Conservation (phyloP, 208 protist genomes). For the Crithidia mellificae region DNA sequence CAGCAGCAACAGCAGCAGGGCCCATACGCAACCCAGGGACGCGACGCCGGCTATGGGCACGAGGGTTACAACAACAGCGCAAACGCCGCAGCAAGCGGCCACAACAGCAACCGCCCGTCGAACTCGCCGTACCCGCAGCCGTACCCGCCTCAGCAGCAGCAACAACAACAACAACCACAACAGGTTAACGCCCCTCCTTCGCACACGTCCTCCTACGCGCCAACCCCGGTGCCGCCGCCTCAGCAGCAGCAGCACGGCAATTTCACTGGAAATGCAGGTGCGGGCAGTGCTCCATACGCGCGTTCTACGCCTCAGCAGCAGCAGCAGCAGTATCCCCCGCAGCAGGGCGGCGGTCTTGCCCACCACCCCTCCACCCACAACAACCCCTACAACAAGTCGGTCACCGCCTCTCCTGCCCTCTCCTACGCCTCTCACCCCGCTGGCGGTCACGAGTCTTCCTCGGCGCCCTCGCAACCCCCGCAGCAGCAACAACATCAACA, state of each 20-base stretch:
- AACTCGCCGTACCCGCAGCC: slow-evolving; percentile 24
- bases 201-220: slow-evolving; percentile 13
- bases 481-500: slow-evolving; percentile 2
- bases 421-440: slow-evolving; percentile 6
- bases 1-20: no score
- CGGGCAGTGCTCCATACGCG: no score
- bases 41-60: slow-evolving; percentile 1
- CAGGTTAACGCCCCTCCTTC: background rate
- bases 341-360: background rate
- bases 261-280: background rate
- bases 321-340: background rate
- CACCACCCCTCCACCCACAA: slow-evolving; percentile 6
- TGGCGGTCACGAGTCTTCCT: background rate
- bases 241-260: slow-evolving; percentile 3
- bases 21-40: background rate
- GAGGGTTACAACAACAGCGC: background rate
- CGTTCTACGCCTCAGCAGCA: no score
- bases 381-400: slow-evolving; percentile 6
- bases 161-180: background rate
- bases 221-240: slow-evolving; percentile 6
- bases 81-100: background rate
- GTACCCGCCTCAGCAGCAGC: background rate
- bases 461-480: background rate
- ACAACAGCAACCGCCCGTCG: background rate
- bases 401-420: background rate